Percentiles rank a stretch among this genome's conserved stretches.
phyloP scores from a whole-genome alignment of 345 rosid species.

The rapeseed (Brassica napus) region DNA sequence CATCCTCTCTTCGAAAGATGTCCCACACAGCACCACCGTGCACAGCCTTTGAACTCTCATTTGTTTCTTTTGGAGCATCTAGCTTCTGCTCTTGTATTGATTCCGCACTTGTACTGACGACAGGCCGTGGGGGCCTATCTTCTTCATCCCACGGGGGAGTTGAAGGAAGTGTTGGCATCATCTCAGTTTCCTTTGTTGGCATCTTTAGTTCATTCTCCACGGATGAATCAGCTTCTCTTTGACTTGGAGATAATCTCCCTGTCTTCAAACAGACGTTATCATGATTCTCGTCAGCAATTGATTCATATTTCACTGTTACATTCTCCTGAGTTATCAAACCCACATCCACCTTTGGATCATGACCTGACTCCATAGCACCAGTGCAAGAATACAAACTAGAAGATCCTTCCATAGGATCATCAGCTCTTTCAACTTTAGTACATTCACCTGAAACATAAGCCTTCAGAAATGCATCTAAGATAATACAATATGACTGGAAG shows the following conservation, averaged over 20 bases:
- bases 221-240: constrained; percentile 25
- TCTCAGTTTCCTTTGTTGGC: neutral
- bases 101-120: neutral
- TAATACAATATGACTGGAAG: neutral
- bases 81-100: constrained; percentile 13
- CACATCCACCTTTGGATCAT: neutral
- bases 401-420: constrained; percentile 22
- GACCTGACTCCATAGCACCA: constrained; percentile 9
- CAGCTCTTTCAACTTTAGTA: neutral
- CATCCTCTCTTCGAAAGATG: constrained; percentile 74
- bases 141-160: neutral
- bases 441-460: constrained; percentile 22
- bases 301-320: neutral
- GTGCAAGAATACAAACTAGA: constrained; percentile 4
- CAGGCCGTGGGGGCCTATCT: neutral
- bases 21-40: constrained; percentile 79
- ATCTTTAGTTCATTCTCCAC: constrained; percentile 5
- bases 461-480: constrained; percentile 5
- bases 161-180: neutral
- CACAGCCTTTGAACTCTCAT: neutral
- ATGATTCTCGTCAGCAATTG: constrained; percentile 22
- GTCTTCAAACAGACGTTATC: neutral
- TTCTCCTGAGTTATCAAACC: neutral
- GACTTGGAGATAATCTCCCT: constrained; percentile 13
- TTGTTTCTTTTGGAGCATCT: constrained; percentile 1